Conservation (phyloP, 2,329 filamentous ascomycete genomes). For the Endoconidiophora polonica region DNA sequence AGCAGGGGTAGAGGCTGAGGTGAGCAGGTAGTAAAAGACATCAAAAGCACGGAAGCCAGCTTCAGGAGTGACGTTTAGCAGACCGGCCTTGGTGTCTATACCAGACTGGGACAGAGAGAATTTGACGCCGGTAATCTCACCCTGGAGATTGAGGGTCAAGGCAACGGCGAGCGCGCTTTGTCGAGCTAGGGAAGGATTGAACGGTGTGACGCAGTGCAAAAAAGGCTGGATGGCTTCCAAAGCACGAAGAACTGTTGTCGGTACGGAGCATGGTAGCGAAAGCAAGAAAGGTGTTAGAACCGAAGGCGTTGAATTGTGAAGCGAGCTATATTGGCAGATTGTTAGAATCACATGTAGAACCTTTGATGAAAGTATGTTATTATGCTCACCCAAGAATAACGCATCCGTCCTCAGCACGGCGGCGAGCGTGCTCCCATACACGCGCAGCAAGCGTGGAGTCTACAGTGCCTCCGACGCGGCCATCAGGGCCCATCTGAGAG, state of each 20-base stretch:
- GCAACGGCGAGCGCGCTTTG: constrained; percentile 68
- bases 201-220: constrained; percentile 69
- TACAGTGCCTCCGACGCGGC: constrained; percentile 57
- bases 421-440: constrained; percentile 91
- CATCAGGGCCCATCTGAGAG: constrained; percentile 50
- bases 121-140: constrained; percentile 58
- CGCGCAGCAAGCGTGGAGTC: constrained; percentile 62
- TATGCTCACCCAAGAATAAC: constrained; percentile 66
- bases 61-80: constrained; percentile 65
- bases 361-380: not conserved
- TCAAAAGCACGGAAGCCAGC: constrained; percentile 83
- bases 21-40: constrained; percentile 92
- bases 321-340: constrained; percentile 39
- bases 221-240: constrained; percentile 75
- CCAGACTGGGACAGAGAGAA: constrained; percentile 73
- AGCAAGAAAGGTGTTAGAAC: constrained; percentile 66
- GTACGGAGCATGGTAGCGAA: constrained; percentile 64
- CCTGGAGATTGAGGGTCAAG: constrained; percentile 65
- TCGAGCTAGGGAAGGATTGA: constrained; percentile 69
- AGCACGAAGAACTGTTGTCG: constrained; percentile 57
- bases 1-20: constrained; percentile 72
- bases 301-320: constrained; percentile 78
- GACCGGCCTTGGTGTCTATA: constrained; percentile 65
- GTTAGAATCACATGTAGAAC: too few species aligned
- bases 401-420: constrained; percentile 88